Evolutionary conservation across 208 protist genomes (phyloP).

Genomic region (Trypanosomatidae sp.): DNA sequence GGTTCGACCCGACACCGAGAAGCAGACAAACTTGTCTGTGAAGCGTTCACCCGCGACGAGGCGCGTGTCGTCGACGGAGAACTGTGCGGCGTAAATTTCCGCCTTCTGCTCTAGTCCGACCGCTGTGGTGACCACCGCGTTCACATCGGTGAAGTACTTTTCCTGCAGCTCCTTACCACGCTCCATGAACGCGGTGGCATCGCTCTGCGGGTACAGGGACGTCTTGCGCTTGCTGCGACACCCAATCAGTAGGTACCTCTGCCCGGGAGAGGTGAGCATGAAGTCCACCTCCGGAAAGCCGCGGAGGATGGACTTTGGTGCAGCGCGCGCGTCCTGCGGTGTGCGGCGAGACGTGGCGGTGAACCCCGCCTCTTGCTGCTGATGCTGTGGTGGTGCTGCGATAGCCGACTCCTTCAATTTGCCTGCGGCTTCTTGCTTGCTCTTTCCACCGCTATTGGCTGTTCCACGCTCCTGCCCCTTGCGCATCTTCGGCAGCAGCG

Average conservation of each 20-base stretch:
- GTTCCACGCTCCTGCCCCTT: neutral
- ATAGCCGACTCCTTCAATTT: neutral
- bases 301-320: slow-evolving; percentile 41
- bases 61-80: slow-evolving; percentile 48
- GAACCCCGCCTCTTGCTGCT: slow-evolving; percentile 12
- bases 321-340: slow-evolving; percentile 20
- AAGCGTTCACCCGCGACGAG: slow-evolving; percentile 65
- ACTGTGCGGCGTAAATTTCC: slow-evolving; percentile 58
- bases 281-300: slow-evolving; percentile 66
- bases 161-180: slow-evolving; percentile 63
- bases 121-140: slow-evolving; percentile 32
- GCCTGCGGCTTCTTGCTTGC: neutral
- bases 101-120: slow-evolving; percentile 42
- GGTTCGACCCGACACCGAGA: slow-evolving; percentile 40
- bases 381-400: neutral
- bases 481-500: slow-evolving; percentile 13
- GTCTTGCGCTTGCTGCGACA: slow-evolving; percentile 67
- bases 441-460: neutral
- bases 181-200: slow-evolving; percentile 37
- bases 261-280: slow-evolving; percentile 55
- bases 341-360: slow-evolving; percentile 27
- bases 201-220: slow-evolving; percentile 53
- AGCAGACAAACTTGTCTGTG: slow-evolving; percentile 65
- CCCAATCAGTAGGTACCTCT: slow-evolving; percentile 61
- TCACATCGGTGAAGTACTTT: slow-evolving; percentile 46